Evolutionary conservation across 306 rosid species (phyloP).

Genomic region (Trifolium pratense): DNA sequence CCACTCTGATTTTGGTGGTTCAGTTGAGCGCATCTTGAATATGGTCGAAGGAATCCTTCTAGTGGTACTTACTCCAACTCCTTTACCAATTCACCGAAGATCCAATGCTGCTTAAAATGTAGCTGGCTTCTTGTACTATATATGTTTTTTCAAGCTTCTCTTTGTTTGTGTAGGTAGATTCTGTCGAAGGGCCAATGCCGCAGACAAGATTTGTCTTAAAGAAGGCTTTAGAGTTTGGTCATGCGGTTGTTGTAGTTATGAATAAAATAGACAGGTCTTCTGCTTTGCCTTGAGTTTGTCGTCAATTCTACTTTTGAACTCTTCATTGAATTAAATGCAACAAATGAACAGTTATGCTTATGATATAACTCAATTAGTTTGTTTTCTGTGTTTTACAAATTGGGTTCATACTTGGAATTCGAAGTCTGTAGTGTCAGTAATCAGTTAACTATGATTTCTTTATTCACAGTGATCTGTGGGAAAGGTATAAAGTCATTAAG

Average conservation of each 20-base stretch:
- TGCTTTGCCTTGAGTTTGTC: conserved; percentile 89
- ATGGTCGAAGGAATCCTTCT: conserved; percentile 99
- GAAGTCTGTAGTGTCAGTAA: neutral
- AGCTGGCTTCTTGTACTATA: conserved; percentile 27
- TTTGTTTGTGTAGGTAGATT: conserved; percentile 78
- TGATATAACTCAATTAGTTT: conserved; percentile 38
- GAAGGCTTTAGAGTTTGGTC: conserved; percentile 97
- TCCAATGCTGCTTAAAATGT: neutral
- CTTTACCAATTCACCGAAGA: conserved; percentile 24
- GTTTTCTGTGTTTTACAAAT: too few relatives aligned
- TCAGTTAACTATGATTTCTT: conserved; percentile 20
- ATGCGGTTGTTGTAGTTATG: conserved; percentile 93
- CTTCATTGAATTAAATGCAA: conserved; percentile 90
- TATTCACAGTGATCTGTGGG: conserved; percentile 22
- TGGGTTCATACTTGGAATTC: conserved; percentile 32
- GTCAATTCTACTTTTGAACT: conserved; percentile 95
- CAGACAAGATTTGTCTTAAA: too few relatives aligned
- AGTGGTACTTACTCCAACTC: conserved; percentile 66
- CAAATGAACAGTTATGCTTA: conserved; percentile 82
- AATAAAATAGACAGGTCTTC: conserved; percentile 95
- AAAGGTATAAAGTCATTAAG: conserved; percentile 16
- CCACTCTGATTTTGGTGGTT: conserved; percentile 98
- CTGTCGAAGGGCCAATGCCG: conserved; percentile 99
- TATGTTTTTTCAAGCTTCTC: conserved; percentile 30
- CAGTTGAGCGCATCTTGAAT: conserved; percentile 94